These are phyloP conservation scores for Colletotrichum eremochloae DNA, from an alignment of 2,329 filamentous ascomycete genomes.

Conservation along the genomic window DNA sequence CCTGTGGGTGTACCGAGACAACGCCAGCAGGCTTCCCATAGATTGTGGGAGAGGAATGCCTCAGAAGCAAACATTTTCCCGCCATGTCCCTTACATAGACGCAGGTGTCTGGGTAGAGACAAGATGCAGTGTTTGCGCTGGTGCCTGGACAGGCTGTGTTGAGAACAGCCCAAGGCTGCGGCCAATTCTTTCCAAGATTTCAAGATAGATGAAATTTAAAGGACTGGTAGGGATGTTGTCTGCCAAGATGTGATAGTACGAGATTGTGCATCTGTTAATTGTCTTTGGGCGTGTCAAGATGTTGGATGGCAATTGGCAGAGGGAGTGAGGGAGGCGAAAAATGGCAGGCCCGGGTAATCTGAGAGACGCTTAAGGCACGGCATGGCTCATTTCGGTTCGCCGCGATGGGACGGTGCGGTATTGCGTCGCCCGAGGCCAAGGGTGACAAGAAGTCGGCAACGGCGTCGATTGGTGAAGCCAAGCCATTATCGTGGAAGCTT, in stretches of 20 bases:
- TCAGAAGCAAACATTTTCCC: conserved; percentile 10
- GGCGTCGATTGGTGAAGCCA: conserved; percentile 17
- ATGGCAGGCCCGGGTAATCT: conserved; percentile 8
- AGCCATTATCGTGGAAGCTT: neutral
- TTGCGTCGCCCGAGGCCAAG: conserved; percentile 34
- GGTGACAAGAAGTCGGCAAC: neutral
- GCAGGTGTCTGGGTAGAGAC: conserved; percentile 1
- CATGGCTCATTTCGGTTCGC: conserved; percentile 25
- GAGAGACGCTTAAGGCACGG: neutral
- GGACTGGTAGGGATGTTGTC: neutral
- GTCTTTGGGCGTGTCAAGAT: neutral
- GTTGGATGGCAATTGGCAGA: conserved; percentile 2
- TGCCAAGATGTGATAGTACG: conserved; percentile 1
- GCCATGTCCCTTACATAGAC: neutral
- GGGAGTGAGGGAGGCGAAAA: neutral
- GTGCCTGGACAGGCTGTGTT: neutral
- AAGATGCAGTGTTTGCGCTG: neutral
- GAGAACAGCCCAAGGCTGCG: neutral
- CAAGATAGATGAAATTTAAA: neutral
- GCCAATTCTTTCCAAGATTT: neutral
- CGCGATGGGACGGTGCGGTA: conserved; percentile 34
- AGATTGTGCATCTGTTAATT: neutral
- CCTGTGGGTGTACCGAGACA: conserved; percentile 13
- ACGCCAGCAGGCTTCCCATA: conserved; percentile 27
- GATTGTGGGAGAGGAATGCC: conserved; percentile 11